Conservation (phyloP, 179 eudicot genomes). For the Beta corolliflora region DNA sequence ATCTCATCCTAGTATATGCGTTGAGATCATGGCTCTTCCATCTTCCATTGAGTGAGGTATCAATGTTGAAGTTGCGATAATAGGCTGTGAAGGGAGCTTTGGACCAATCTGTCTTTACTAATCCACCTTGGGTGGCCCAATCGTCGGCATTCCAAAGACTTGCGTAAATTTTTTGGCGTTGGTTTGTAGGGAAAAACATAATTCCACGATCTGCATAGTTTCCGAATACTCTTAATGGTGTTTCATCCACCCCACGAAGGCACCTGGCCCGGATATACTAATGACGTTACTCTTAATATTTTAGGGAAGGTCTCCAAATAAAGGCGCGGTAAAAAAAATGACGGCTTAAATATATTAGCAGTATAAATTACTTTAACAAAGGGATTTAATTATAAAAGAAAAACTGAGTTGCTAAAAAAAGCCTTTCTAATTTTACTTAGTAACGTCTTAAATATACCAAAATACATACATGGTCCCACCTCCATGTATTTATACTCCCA, state of each 20-base stretch:
- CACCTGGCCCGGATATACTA: too few relatives aligned
- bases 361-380: too few relatives aligned
- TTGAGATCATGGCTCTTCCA: constrained; percentile 30
- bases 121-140: constrained; percentile 50
- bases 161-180: constrained; percentile 39
- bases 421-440: too few relatives aligned
- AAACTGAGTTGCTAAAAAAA: too few relatives aligned
- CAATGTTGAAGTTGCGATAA: constrained; percentile 38
- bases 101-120: constrained; percentile 45
- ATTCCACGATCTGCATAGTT: constrained; percentile 35
- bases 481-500: too few relatives aligned
- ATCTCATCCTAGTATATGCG: constrained; percentile 29
- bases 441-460: too few relatives aligned
- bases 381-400: too few relatives aligned
- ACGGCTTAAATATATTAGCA: too few relatives aligned
- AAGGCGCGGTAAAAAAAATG: too few relatives aligned
- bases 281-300: too few relatives aligned
- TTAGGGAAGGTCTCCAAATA: too few relatives aligned
- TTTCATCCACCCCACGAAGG: constrained; percentile 41
- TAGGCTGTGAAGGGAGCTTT: constrained; percentile 43
- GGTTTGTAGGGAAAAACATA: constrained; percentile 38
- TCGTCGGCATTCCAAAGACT: constrained; percentile 47
- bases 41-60: constrained; percentile 7
- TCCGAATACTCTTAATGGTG: constrained; percentile 38
- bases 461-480: too few relatives aligned